Conservation (phyloP, 208 protist species). For the Leishmania aethiopica region DNA sequence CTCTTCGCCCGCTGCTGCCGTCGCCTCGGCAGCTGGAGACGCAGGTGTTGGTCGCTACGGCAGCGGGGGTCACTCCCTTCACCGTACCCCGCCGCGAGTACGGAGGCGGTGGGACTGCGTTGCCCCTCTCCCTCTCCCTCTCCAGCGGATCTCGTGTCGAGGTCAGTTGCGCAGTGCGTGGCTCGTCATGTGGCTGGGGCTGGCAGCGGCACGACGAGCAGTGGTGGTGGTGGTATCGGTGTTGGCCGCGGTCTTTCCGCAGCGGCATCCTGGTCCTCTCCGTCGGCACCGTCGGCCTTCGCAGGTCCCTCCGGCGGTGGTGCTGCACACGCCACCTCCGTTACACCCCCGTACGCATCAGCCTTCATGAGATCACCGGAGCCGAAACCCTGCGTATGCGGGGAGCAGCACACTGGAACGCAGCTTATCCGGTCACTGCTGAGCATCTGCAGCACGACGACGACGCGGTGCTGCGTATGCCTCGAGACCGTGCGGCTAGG, state of each 20-base stretch:
- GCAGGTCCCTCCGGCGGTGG: neutral
- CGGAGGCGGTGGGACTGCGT: neutral
- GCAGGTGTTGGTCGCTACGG: neutral
- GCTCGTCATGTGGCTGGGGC: neutral
- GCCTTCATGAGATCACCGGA: neutral
- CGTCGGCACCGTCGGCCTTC: neutral
- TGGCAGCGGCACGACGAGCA: neutral
- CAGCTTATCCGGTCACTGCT: slow-evolving; percentile 33
- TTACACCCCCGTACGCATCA: neutral
- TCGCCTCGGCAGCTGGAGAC: neutral
- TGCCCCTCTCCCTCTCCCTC: neutral
- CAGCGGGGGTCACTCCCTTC: neutral
- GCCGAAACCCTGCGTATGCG: slow-evolving; percentile 30
- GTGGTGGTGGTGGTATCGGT: slow-evolving; percentile 1
- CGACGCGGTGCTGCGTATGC: slow-evolving; percentile 65
- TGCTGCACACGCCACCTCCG: neutral
- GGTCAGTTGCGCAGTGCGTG: neutral
- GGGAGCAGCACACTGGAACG: slow-evolving; percentile 33
- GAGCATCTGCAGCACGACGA: slow-evolving; percentile 21
- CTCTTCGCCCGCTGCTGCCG: neutral
- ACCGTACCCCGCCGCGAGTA: neutral
- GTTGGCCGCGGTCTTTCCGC: neutral
- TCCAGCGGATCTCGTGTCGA: neutral
- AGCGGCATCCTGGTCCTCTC: neutral
- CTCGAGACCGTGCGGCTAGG: slow-evolving; percentile 37